Base-by-base conservation (phyloP, 164 flowering plant species). In the Litsea cubeba region DNA sequence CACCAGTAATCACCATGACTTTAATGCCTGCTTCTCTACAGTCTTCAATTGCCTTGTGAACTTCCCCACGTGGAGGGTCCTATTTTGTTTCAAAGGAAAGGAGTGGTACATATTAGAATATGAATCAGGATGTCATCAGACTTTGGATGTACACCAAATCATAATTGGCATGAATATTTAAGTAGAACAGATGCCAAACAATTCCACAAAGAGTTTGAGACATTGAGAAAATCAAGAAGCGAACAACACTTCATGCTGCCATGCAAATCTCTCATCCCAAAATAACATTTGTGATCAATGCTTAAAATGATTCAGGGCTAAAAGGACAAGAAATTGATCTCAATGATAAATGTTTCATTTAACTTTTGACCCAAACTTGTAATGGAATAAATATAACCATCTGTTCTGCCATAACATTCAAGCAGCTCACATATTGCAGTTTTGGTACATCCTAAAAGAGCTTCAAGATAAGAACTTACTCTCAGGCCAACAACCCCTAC, bases 1-100 rank as follows among this genome's bases (percentile, higher is more conserved):
- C 98, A 69, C 98, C 98, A 30, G 98, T 94, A 79, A 94, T 94
- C 60, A 94, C 96, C 88, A 92, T 88, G 14, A 94, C 96, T 71
- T 79, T 86, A 50, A 94, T 94, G 51, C 98, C 98, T 35, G 98
- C 98, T 78, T 70, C 88, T 83, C 81, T 82, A 73, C 97, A 94
- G 72, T 91, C 93, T 72, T 82, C 87, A 65, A 94, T 89, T 71
- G 98, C 97, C 71, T 79, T 82, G 35, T 83, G 82, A 72, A 91
- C 91, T 84, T 90, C 97, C 20, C 84, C 95, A 50, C 95, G 97
- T 62, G 97, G 98, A 23, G 98, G 98, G 69, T 92, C 98, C 98
- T 94, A 86, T 73, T 65, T 71, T 22, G 71, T 40, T 40, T 30
- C 5, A 25, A 28, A 11, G 18, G 64, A 17, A 68, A 40, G 60